Evolutionary conservation across 805 yeast species (phyloP).

Genomic region (Candida sanyiensis): DNA sequence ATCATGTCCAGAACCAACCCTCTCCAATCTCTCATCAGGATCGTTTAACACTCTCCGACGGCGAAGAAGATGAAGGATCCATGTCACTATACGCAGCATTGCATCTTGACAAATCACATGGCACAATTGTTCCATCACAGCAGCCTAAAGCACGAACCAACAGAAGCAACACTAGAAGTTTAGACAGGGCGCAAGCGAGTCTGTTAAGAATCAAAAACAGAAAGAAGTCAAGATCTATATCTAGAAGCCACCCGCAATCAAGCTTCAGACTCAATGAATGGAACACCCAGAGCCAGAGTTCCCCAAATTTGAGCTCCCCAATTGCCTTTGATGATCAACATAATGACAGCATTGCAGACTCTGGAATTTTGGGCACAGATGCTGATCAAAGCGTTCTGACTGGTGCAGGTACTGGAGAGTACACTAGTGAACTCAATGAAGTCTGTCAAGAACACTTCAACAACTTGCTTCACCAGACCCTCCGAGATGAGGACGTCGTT

Average conservation of each 20-base stretch:
- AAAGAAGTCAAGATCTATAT: conserved; percentile 44
- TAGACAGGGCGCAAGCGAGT: conserved; percentile 63
- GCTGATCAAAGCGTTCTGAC: neutral
- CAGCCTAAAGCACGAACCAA: conserved; percentile 28
- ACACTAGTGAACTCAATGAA: conserved; percentile 29
- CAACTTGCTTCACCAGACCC: conserved; percentile 50
- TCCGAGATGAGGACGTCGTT: conserved; percentile 53
- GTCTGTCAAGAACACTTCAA: conserved; percentile 39
- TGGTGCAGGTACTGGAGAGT: neutral
- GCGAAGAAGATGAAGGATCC: conserved; percentile 55
- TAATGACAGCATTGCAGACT: too few relatives aligned
- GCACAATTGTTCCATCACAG: conserved; percentile 25
- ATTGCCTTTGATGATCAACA: conserved; percentile 10
- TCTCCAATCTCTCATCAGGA: neutral
- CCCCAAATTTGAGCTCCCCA: conserved; percentile 29
- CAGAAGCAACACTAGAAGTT: conserved; percentile 40
- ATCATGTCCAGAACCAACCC: neutral
- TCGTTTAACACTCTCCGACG: neutral
- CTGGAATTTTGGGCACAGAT: too few relatives aligned
- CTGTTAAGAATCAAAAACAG: conserved; percentile 54
- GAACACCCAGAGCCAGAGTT: conserved; percentile 15
- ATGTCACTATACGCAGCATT: conserved; percentile 61
- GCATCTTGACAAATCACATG: conserved; percentile 30
- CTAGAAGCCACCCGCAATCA: conserved; percentile 27
- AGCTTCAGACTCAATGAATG: conserved; percentile 11